Base-by-base conservation (phyloP, 257 asterid species). In the Penstemon eatonii region DNA sequence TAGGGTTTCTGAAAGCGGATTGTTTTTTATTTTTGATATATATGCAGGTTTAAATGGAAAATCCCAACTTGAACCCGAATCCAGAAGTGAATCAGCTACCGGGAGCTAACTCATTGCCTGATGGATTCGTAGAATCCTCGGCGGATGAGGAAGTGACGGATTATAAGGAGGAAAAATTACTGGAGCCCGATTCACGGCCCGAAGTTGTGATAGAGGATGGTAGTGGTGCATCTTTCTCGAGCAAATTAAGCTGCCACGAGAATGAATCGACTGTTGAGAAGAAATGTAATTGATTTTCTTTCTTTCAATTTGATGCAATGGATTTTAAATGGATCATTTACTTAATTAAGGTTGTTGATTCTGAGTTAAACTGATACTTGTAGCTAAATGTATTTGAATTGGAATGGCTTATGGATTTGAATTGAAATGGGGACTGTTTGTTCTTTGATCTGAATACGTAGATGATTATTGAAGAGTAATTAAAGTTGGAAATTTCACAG, bases 91-190 rank as follows among this genome's bases (percentile, higher is more conserved):
- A 83, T 76, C 91, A 80, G 90, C 96, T 94, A 18, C 99, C 99
- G 7, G 96, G 84, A 73, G 96, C 83, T 19, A 96, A 79, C 79
- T 82, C 99, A 5, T 77, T 94, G 72, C 97, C 99, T 0, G 99
- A 94, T 69, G 99, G 99, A 11, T 94, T 94, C 54, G 99, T 93
- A 33, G 97, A 85, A 66, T 84, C 89, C 53, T 82, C 91, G 49
- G 68, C 70, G 74, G 75, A 77, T 71, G 78, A 76, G 55, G 80
- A 80, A 9, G 63, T 44, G 73, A 33, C 75, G 60, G 96, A 87
- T 75, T 87, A 86, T 71, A 86, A 84, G 80, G 97, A 90, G 85
- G 97, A 84, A 66, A 85, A 79, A 60, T 68, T 83, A 76, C 78
- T 80, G 25, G 88, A 86, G 75, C 85, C 81, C 69, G 79, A 66